phyloP scores from a whole-genome alignment of 345 rosid species.

The Eucalyptus pumila region DNA sequence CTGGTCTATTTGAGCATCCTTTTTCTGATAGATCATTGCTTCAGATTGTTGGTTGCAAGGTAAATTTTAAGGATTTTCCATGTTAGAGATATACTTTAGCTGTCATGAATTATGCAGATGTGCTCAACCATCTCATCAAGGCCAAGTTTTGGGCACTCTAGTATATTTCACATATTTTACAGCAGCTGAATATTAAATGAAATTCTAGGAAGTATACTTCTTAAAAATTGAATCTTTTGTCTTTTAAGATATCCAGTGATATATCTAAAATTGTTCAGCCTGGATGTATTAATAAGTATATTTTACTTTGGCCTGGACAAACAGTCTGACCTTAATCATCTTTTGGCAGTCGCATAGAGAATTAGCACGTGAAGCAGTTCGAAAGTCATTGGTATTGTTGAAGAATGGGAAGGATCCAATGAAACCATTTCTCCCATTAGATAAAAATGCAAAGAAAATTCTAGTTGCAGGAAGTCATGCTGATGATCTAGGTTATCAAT shows the following conservation, averaged over 20 bases:
- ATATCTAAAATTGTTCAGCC: background rate
- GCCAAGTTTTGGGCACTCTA: background rate
- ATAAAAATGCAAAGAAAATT: conserved; percentile 49
- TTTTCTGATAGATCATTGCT: conserved; percentile 61
- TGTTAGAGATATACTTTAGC: background rate
- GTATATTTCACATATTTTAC: background rate
- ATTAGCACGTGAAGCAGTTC: conserved; percentile 75
- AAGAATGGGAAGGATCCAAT: conserved; percentile 58
- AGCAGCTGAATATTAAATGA: background rate
- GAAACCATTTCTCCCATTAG: conserved; percentile 57
- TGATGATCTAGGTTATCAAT: conserved; percentile 81
- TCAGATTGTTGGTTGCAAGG: conserved; percentile 70
- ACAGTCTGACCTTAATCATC: background rate
- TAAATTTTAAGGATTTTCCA: background rate
- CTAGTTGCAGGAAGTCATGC: conserved; percentile 77
- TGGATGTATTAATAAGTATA: background rate
- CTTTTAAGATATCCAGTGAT: background rate
- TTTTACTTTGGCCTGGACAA: background rate
- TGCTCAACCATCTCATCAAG: background rate
- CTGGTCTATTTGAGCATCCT: conserved; percentile 77
- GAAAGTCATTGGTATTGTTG: conserved; percentile 73
- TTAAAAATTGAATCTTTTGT: background rate
- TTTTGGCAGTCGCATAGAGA: conserved; percentile 57
- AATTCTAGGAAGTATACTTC: background rate
- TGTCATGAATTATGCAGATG: background rate